phyloP scores from a whole-genome alignment of 1,284 basidiomycete species.

The Psilocybe mexicana region DNA sequence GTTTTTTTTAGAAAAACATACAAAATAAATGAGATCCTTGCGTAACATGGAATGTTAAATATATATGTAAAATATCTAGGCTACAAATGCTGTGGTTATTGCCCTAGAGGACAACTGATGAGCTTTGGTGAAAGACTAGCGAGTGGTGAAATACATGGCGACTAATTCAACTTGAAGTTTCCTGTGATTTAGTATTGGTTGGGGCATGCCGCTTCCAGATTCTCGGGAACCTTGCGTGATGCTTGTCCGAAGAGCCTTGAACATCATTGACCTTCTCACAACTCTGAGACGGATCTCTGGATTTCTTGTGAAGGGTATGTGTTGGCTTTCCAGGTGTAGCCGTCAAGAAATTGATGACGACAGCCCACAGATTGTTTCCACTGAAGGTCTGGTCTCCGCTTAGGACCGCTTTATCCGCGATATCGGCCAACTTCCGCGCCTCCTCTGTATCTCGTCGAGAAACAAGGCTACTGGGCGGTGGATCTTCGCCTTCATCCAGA shows the following conservation, averaged over 20 bases:
- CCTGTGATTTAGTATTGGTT: too few relatives aligned
- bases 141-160: too few relatives aligned
- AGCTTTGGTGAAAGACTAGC: too few relatives aligned
- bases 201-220: conserved; percentile 1
- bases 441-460: conserved; percentile 76
- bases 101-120: too few relatives aligned
- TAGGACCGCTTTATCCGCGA: conserved; percentile 68
- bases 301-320: conserved; percentile 13
- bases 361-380: conserved; percentile 71
- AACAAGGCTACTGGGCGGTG: conserved; percentile 81
- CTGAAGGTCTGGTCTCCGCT: conserved; percentile 55
- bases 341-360: conserved; percentile 63
- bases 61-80: too few relatives aligned
- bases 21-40: too few relatives aligned
- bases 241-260: background rate
- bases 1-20: too few relatives aligned
- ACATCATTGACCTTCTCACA: background rate
- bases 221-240: background rate
- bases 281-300: background rate
- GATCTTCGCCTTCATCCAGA: conserved; percentile 69
- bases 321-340: conserved; percentile 31
- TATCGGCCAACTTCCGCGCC: conserved; percentile 64
- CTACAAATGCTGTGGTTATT: too few relatives aligned
- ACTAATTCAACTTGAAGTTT: too few relatives aligned
- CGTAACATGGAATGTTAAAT: too few relatives aligned